Evolutionary conservation across 2,329 filamentous ascomycete species (phyloP), one percentile per base, ranked within the genome.

Genomic region (Sordariomycetes sp.): DNA sequence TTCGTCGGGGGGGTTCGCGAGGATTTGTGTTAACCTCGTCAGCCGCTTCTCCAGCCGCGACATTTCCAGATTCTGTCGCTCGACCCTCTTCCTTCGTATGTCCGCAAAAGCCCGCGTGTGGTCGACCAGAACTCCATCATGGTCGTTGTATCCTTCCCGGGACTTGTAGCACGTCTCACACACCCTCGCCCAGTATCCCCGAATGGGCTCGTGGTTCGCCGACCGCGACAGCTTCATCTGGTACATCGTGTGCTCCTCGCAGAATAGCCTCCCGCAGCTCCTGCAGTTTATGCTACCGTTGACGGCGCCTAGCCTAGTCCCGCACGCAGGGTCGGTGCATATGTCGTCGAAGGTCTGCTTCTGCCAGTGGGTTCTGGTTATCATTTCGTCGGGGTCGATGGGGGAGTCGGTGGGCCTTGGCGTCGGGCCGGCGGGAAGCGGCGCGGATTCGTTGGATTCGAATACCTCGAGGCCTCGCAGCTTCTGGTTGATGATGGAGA

Each of bases 111-210:
- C 74, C n/a, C 76, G 74, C 3, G 83, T 91, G 65, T 91, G 88
- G 65, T 96, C 86, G 60, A 85, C 77, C 59, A 85, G 76, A 2
- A 86, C 70, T 1, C 91, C 89, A 58, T 81, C 82, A 65, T 93
- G 88, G 66, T 99, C 92, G 68, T 95, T 96, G 72, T 99, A 99
- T 3, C 94, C 94, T 28, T 92, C 90, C 65, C 94, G 83, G 56
- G 91, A 96, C 74, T 97, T 97, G 75, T 94, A 99, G 73, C 94
- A 99, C n/a, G 94, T 97, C 75, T 99, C 94, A 69, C 94, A 99
- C 1, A 97, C 93, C 56, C 94, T 78, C 65, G 90, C 96, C 94
- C 94, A 99, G 64, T 90, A 82, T 8, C 94, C 94, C 61, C 93
- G 79, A 1, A 94, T 83, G 0, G 94, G 93, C 62, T 99, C 94